Conservation (phyloP, 2,329 filamentous ascomycete species). For the Neopestalotiopsis clavispora region DNA sequence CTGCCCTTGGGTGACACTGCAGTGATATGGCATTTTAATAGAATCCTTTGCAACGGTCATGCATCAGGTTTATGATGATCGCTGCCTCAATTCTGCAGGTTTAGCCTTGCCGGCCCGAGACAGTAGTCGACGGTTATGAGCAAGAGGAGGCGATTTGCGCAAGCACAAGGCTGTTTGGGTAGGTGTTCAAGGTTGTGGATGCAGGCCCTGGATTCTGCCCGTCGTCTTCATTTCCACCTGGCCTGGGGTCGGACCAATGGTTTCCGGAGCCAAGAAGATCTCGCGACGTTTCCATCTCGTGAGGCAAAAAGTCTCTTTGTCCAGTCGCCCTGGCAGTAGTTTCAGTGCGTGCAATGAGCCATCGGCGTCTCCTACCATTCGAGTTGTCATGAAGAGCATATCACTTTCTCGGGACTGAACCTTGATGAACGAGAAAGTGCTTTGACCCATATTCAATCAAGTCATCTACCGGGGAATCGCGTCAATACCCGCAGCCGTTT, state of each 20-base stretch:
- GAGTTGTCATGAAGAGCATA: background rate
- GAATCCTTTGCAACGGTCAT: background rate
- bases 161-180: background rate
- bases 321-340: background rate
- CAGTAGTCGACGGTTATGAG: background rate
- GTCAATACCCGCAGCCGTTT: background rate
- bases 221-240: background rate
- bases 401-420: background rate
- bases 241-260: background rate
- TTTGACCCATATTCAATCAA: background rate
- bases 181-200: background rate
- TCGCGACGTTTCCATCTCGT: background rate
- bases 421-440: background rate
- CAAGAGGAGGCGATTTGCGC: background rate
- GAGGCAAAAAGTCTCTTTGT: background rate
- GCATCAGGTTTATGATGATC: background rate
- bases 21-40: background rate
- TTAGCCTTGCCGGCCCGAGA: background rate
- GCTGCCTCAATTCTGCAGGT: background rate
- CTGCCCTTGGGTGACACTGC: background rate
- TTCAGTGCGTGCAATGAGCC: background rate
- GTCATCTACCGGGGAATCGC: background rate
- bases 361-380: background rate
- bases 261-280: background rate
- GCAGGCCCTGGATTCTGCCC: background rate